Conservation (phyloP, 768 basidiomycete species). For the Boletellus ananas region DNA sequence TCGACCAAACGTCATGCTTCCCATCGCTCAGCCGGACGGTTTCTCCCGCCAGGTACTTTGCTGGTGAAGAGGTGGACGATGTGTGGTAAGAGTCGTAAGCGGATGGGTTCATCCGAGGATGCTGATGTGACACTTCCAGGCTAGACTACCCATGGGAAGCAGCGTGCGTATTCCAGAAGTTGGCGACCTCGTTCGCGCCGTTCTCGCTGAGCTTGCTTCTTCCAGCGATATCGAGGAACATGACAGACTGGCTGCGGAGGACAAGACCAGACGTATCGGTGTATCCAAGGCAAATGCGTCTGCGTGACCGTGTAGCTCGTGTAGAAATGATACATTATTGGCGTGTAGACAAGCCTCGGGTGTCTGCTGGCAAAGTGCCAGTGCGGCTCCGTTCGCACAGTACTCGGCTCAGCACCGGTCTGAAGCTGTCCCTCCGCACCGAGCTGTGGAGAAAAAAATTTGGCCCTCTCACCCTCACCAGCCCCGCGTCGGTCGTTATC, state of each 20-base stretch:
- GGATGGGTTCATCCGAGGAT: background rate
- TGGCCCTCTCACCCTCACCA: slow-evolving; percentile 5
- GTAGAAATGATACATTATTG: too few relatives aligned
- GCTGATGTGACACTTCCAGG: slow-evolving; percentile 41
- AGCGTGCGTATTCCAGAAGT: slow-evolving; percentile 41
- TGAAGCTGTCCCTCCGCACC: background rate
- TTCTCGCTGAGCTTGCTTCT: background rate
- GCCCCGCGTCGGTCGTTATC: background rate
- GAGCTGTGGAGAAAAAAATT: slow-evolving; percentile 5
- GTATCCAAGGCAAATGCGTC: background rate
- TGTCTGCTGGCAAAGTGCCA: too few relatives aligned
- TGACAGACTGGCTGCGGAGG: slow-evolving; percentile 53
- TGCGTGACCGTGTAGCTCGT: too few relatives aligned
- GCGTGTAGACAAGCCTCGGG: background rate
- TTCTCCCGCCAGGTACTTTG: slow-evolving; percentile 58
- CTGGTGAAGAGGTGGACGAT: slow-evolving; percentile 71
- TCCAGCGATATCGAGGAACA: slow-evolving; percentile 73
- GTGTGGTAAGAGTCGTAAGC: slow-evolving; percentile 53
- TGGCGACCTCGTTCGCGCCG: background rate
- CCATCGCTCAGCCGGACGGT: background rate
- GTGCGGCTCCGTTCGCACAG: background rate
- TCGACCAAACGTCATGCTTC: background rate
- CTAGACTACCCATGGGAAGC: slow-evolving; percentile 86
- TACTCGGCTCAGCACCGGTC: too few relatives aligned
- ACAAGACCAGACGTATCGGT: slow-evolving; percentile 26